Evolutionary conservation across 139 green algal genomes (phyloP).

Genomic region (Axilococcus clingmanii): DNA sequence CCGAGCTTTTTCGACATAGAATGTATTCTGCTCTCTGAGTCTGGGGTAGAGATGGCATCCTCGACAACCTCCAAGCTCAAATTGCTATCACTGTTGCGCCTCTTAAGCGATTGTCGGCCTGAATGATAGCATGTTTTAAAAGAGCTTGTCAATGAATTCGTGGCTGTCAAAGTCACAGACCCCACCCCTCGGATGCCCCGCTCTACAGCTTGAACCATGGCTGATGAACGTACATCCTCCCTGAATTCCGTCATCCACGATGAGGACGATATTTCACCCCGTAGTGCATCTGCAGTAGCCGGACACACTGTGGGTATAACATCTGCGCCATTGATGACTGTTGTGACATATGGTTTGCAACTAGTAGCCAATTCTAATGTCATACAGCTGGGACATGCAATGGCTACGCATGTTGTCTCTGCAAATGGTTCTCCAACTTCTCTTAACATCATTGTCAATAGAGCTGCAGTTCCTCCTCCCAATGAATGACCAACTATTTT

Average conservation of each 20-base stretch:
- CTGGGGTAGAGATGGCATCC: too few relatives aligned
- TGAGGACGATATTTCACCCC: slow-evolving; percentile 35
- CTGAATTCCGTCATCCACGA: slow-evolving; percentile 40
- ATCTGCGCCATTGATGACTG: slow-evolving; percentile 65
- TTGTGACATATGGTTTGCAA: slow-evolving; percentile 68
- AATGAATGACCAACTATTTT: slow-evolving; percentile 65
- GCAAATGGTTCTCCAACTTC: slow-evolving; percentile 31
- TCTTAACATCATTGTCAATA: slow-evolving; percentile 82
- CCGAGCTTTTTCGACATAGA: too few relatives aligned
- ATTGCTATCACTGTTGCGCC: not conserved
- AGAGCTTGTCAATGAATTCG: slow-evolving; percentile 15
- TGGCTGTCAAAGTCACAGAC: slow-evolving; percentile 31
- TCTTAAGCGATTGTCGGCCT: not conserved
- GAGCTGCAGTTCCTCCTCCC: slow-evolving; percentile 69
- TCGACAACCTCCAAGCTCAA: too few relatives aligned
- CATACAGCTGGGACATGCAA: slow-evolving; percentile 79
- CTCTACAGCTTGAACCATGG: slow-evolving; percentile 42
- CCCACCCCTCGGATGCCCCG: slow-evolving; percentile 22
- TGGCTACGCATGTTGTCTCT: slow-evolving; percentile 48
- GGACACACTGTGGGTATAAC: slow-evolving; percentile 45
- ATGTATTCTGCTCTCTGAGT: too few relatives aligned
- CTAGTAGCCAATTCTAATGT: slow-evolving; percentile 65
- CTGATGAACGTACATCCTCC: slow-evolving; percentile 38
- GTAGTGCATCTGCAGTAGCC: slow-evolving; percentile 33
- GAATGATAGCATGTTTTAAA: slow-evolving; percentile 19